These are phyloP conservation scores for Papilionanthe hybrid DNA, from an alignment of 116 monocot genomes.

Conservation along the genomic window DNA sequence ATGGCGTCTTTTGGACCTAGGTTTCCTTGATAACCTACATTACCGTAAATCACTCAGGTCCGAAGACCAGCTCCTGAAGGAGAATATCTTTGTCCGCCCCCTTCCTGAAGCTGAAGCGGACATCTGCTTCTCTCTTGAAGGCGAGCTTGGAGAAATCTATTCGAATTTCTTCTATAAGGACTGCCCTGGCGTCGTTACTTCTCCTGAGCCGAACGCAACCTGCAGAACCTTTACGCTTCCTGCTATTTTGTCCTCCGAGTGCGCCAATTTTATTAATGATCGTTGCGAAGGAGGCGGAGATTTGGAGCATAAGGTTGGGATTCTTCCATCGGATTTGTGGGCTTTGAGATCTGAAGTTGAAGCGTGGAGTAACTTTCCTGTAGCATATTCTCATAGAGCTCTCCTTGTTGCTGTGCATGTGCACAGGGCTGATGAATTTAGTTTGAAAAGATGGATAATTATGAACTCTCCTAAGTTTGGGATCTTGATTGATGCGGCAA, in stretches of 20 bases:
- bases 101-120: constrained; percentile 31
- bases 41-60: constrained; percentile 38
- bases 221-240: constrained; percentile 57
- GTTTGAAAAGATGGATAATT: constrained; percentile 59
- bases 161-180: constrained; percentile 63
- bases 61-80: constrained; percentile 19
- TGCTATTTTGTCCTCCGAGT: constrained; percentile 41
- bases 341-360: constrained; percentile 46
- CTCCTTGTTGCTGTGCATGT: constrained; percentile 31
- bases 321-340: constrained; percentile 78
- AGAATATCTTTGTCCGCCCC: constrained; percentile 14
- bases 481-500: constrained; percentile 51
- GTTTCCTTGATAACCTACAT: constrained; percentile 30
- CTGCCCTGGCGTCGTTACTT: constrained; percentile 77
- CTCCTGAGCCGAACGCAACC: constrained; percentile 31
- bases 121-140: constrained; percentile 73
- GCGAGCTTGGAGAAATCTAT: constrained; percentile 10
- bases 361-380: constrained; percentile 46
- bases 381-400: constrained; percentile 41
- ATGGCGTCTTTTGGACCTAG: constrained; percentile 16
- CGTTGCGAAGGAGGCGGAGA: not conserved
- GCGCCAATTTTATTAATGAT: constrained; percentile 43
- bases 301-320: not conserved
- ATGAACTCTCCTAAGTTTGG: constrained; percentile 56
- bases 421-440: constrained; percentile 9